Evolutionary conservation across 495 filamentous ascomycete species (phyloP).

Genomic region (Trichoderma reesei): DNA sequence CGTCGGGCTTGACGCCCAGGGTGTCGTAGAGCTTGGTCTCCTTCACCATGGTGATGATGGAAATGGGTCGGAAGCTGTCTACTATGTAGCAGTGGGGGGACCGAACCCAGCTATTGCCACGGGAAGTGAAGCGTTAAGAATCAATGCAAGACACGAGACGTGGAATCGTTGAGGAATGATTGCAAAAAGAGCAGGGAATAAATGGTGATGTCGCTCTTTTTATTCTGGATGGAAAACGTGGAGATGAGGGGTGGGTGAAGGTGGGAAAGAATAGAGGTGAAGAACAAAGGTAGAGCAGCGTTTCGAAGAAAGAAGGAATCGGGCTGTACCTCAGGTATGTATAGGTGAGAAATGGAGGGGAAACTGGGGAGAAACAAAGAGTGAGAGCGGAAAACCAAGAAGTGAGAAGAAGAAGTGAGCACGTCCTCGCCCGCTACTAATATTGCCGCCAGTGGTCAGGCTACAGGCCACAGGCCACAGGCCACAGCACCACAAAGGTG

Average conservation of each 20-base stretch:
- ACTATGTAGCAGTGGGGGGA: background rate
- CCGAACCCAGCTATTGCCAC: background rate
- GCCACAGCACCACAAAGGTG: background rate
- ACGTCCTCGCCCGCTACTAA: background rate
- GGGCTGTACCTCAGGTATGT: too few species aligned
- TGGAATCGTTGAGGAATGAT: background rate
- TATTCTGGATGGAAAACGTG: too few species aligned
- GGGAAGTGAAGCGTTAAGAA: background rate
- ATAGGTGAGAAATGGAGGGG: too few species aligned
- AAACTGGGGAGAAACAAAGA: too few species aligned
- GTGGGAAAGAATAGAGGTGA: background rate
- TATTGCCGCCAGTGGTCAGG: background rate
- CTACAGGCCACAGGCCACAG: too few species aligned
- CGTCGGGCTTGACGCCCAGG: constrained; percentile 64
- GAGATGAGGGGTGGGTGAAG: too few species aligned
- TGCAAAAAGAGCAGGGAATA: background rate
- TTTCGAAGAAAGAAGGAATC: too few species aligned
- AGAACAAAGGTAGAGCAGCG: too few species aligned
- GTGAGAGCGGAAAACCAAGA: too few species aligned
- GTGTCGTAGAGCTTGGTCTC: constrained; percentile 81
- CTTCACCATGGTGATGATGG: constrained; percentile 54
- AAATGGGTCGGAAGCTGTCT: background rate
- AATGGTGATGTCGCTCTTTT: background rate
- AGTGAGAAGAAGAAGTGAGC: background rate
- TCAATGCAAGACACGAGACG: background rate